These are phyloP conservation scores for Hypoxylon sp. DNA, from an alignment of 2,329 filamentous ascomycete genomes.

Conservation along the genomic window DNA sequence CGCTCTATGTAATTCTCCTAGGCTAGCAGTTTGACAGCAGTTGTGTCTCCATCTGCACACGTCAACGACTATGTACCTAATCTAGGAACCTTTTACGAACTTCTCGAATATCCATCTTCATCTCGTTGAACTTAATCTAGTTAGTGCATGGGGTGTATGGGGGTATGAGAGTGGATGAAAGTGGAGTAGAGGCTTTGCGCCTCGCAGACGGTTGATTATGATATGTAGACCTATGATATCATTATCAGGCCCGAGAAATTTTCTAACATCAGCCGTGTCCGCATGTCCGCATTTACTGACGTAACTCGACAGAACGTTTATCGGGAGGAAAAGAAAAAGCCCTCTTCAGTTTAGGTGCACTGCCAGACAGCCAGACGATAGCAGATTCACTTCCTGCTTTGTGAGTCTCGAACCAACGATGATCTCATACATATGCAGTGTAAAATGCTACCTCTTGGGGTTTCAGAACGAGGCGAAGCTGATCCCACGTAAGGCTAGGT, in stretches of 20 bases:
- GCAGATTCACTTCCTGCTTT: neutral
- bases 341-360: slow-evolving; percentile 5
- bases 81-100: slow-evolving; percentile 21
- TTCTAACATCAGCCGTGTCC: neutral
- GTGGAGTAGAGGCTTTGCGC: slow-evolving; percentile 21
- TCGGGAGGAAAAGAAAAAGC: neutral
- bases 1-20: neutral
- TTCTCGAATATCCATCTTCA: slow-evolving; percentile 28
- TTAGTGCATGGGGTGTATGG: slow-evolving; percentile 21
- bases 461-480: slow-evolving; percentile 38
- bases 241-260: slow-evolving; percentile 11
- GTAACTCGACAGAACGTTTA: slow-evolving; percentile 14
- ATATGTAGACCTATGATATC: slow-evolving; percentile 35
- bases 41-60: neutral
- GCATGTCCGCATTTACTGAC: slow-evolving; percentile 23
- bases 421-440: slow-evolving; percentile 16
- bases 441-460: slow-evolving; percentile 17
- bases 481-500: slow-evolving; percentile 37
- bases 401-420: neutral
- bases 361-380: neutral
- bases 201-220: slow-evolving; percentile 25
- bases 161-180: slow-evolving; percentile 2
- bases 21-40: no score
- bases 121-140: slow-evolving; percentile 18
- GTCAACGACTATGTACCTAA: neutral